phyloP scores from a whole-genome alignment of 2,329 filamentous ascomycete species.

The Pseudogymnoascus sp. region DNA sequence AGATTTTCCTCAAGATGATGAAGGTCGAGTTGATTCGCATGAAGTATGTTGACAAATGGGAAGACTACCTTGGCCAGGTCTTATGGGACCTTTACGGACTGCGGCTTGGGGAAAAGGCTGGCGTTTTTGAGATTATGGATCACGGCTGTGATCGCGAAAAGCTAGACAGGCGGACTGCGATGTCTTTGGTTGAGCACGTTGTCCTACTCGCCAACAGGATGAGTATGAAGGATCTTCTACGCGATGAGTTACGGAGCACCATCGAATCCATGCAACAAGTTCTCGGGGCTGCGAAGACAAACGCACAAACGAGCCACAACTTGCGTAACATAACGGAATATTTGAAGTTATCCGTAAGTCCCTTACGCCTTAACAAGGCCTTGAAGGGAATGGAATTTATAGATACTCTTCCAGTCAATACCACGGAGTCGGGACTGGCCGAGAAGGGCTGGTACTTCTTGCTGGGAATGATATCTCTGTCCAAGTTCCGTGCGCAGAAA shows the following conservation, averaged over 20 bases:
- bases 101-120: slow-evolving; percentile 56
- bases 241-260: slow-evolving; percentile 80
- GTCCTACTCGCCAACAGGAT: slow-evolving; percentile 74
- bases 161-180: slow-evolving; percentile 71
- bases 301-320: slow-evolving; percentile 79
- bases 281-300: slow-evolving; percentile 71
- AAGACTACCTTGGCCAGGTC: slow-evolving; percentile 79
- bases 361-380: slow-evolving; percentile 71
- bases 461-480: slow-evolving; percentile 78
- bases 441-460: slow-evolving; percentile 88
- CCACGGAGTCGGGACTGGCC: slow-evolving; percentile 64
- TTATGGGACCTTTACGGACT: slow-evolving; percentile 76
- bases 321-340: slow-evolving; percentile 74
- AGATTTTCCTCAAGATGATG: slow-evolving; percentile 82
- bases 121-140: slow-evolving; percentile 61
- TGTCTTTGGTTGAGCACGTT: slow-evolving; percentile 76
- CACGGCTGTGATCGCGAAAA: slow-evolving; percentile 73
- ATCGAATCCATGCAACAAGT: slow-evolving; percentile 91
- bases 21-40: slow-evolving; percentile 76
- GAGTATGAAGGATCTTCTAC: slow-evolving; percentile 83
- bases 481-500: slow-evolving; percentile 56
- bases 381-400: slow-evolving; percentile 70
- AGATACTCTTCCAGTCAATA: slow-evolving; percentile 62
- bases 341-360: slow-evolving; percentile 77
- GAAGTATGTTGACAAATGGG: slow-evolving; percentile 70